Conservation (phyloP, 208 protist genomes). For the Entamoeba nuttalli region DNA sequence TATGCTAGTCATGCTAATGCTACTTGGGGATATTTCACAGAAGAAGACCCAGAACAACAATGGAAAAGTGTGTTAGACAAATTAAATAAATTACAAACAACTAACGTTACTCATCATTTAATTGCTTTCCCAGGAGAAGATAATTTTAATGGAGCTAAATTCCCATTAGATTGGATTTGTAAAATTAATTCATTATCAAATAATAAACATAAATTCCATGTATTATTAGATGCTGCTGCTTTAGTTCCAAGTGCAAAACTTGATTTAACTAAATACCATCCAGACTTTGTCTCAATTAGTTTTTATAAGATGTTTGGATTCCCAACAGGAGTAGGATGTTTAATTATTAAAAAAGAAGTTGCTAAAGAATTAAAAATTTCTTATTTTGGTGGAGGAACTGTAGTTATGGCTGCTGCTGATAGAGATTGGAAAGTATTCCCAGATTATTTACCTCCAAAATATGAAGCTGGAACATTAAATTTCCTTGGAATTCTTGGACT, state of each 20-base stretch:
- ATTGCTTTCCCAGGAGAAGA: slow-evolving; percentile 28
- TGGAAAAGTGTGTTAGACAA: not conserved
- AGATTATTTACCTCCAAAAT: not conserved
- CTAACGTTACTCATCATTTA: slow-evolving; percentile 7
- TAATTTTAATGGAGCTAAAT: slow-evolving; percentile 28
- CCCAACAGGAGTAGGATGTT: slow-evolving; percentile 25
- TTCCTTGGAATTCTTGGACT: slow-evolving; percentile 16
- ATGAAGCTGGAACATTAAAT: slow-evolving; percentile 31
- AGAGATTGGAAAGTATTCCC: not conserved
- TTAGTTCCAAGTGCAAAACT: slow-evolving; percentile 15
- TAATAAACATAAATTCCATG: not conserved
- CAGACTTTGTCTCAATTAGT: slow-evolving; percentile 29
- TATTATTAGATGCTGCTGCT: slow-evolving; percentile 29
- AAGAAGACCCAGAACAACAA: not conserved
- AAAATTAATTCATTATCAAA: slow-evolving; percentile 4
- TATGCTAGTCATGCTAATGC: not conserved
- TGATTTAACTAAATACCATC: not conserved
- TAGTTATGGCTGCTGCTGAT: slow-evolving; percentile 10
- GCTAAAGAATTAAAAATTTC: not conserved
- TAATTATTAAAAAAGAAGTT: slow-evolving; percentile 14
- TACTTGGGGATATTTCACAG: not conserved
- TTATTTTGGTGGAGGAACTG: slow-evolving; percentile 29
- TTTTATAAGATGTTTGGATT: slow-evolving; percentile 41
- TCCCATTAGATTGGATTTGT: slow-evolving; percentile 1
- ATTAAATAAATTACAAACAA: not conserved